phyloP scores from a whole-genome alignment of 2,329 filamentous ascomycete species.

The Epicoccum nigrum region DNA sequence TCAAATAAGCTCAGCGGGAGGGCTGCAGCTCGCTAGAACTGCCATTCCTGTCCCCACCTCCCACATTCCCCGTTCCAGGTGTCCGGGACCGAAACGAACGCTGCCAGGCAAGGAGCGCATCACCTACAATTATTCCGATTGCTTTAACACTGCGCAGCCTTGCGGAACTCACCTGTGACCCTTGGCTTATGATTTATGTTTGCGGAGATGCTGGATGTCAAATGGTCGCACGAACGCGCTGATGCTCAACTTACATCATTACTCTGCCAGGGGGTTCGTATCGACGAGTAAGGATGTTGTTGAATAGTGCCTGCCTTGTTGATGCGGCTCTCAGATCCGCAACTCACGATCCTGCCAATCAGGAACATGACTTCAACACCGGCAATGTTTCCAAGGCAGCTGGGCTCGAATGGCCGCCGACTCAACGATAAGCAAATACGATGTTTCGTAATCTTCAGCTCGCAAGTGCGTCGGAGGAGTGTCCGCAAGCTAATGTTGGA shows the following conservation, averaged over 20 bases:
- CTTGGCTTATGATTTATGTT: slow-evolving; percentile 1
- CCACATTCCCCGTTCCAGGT: slow-evolving; percentile 15
- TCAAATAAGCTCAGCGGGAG: slow-evolving; percentile 1
- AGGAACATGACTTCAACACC: no score
- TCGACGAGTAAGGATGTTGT: neutral
- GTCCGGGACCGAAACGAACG: slow-evolving; percentile 1
- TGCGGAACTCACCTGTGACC: slow-evolving; percentile 6
- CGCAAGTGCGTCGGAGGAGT: no score
- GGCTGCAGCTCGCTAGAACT: slow-evolving; percentile 13
- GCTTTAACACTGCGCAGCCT: slow-evolving; percentile 10
- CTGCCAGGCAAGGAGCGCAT: slow-evolving; percentile 9
- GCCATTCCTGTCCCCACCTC: slow-evolving; percentile 11
- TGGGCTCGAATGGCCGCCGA: no score
- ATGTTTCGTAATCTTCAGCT: no score
- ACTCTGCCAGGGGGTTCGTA: neutral
- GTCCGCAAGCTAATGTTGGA: no score
- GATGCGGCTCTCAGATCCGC: slow-evolving; percentile 2
- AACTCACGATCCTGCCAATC: no score
- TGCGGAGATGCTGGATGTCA: slow-evolving; percentile 1
- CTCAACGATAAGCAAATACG: no score
- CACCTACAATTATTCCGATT: slow-evolving; percentile 8
- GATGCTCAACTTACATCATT: slow-evolving; percentile 11
- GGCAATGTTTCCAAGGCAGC: no score
- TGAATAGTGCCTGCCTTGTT: neutral
- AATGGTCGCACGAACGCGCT: slow-evolving; percentile 5